Evolutionary conservation across 352 stramenopile species (phyloP).

Genomic region (Globisporangium sylvaticum): DNA sequence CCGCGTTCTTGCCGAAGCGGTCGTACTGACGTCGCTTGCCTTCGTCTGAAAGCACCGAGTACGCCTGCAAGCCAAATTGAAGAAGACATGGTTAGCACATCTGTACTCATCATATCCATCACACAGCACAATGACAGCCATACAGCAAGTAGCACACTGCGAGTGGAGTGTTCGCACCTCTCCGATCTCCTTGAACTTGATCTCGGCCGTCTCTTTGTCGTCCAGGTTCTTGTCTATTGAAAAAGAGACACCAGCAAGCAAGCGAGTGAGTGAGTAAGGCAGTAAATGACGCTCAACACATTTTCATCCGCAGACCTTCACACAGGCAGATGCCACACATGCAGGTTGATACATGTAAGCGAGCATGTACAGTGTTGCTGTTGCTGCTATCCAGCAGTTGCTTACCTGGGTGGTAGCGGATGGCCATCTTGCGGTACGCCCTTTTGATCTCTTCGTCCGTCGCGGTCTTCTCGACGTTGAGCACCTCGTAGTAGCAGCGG

Average conservation of each 20-base stretch:
- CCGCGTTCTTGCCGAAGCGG: constrained; percentile 83
- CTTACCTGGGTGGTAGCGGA: constrained; percentile 87
- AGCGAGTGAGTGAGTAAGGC: neutral
- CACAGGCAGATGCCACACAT: neutral
- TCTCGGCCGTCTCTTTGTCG: constrained; percentile 80
- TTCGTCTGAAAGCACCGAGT: constrained; percentile 88
- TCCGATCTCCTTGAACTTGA: constrained; percentile 89
- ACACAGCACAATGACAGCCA: neutral
- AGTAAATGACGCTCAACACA: neutral
- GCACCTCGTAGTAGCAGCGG: constrained; percentile 67
- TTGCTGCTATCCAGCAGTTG: no score
- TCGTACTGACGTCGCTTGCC: constrained; percentile 89
- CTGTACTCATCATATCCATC: neutral
- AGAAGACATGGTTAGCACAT: neutral
- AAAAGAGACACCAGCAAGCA: neutral
- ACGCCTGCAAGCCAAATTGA: constrained; percentile 44
- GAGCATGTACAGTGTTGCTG: no score
- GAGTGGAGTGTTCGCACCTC: constrained; percentile 36
- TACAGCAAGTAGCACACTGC: neutral
- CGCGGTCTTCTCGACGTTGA: constrained; percentile 64
- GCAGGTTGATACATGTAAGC: no score
- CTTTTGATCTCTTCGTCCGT: constrained; percentile 80
- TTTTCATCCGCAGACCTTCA: neutral
- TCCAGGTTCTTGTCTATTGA: constrained; percentile 86
- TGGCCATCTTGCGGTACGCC: constrained; percentile 83